Conservation (phyloP, 2,329 filamentous ascomycete species). For the Rugonectria rugulosa region DNA sequence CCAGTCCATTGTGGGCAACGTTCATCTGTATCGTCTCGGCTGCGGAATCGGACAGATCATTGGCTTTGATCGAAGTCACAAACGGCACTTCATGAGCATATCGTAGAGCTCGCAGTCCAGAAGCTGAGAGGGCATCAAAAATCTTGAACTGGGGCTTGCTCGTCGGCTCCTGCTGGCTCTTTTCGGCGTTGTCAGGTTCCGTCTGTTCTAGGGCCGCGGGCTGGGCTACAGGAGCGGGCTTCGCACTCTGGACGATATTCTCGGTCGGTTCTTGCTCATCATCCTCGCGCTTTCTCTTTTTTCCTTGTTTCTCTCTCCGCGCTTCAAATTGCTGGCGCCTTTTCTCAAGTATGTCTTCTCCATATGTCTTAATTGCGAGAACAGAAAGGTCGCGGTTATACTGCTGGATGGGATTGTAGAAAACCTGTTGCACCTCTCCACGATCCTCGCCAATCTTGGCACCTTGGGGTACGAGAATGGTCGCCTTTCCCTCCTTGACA, state of each 20-base stretch:
- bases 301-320: slow-evolving; percentile 48
- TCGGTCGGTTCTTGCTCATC: slow-evolving; percentile 40
- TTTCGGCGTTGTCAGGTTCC: slow-evolving; percentile 20
- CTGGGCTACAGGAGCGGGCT: slow-evolving; percentile 20
- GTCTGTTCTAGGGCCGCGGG: slow-evolving; percentile 25
- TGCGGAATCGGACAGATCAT: slow-evolving; percentile 83
- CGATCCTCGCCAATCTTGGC: slow-evolving; percentile 57
- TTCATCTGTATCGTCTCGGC: slow-evolving; percentile 85
- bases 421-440: slow-evolving; percentile 78
- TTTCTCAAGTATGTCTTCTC: slow-evolving; percentile 67
- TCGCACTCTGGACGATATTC: neutral
- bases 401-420: slow-evolving; percentile 99
- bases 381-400: slow-evolving; percentile 97
- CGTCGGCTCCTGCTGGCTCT: slow-evolving; percentile 36
- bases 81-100: slow-evolving; percentile 93
- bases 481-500: slow-evolving; percentile 64
- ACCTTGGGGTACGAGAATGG: slow-evolving; percentile 61
- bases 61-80: slow-evolving; percentile 82
- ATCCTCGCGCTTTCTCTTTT: slow-evolving; percentile 57
- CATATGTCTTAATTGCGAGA: slow-evolving; percentile 88
- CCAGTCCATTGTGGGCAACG: slow-evolving; percentile 80
- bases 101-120: slow-evolving; percentile 86
- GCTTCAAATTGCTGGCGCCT: slow-evolving; percentile 52
- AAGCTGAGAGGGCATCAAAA: slow-evolving; percentile 92
- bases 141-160: slow-evolving; percentile 72